Evolutionary conservation across 495 filamentous ascomycete species (phyloP).

Genomic region (Neurospora sp.): DNA sequence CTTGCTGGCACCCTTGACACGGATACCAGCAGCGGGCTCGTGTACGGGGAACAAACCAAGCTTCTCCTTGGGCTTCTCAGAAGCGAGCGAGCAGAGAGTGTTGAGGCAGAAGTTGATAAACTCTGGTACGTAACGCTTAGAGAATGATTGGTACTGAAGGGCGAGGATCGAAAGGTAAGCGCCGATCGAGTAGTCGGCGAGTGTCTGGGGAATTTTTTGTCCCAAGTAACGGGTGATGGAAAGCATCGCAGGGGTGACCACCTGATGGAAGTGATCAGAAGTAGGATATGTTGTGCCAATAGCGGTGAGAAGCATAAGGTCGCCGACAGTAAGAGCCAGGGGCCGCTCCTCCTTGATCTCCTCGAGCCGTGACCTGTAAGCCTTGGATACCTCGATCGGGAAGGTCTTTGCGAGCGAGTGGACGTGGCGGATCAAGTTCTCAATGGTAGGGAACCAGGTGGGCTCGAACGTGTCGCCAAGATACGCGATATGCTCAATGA

Average conservation of each 20-base stretch:
- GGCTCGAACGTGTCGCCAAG: conserved; percentile 40
- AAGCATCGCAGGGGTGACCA: conserved; percentile 80
- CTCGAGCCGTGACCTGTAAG: conserved; percentile 64
- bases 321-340: conserved; percentile 54
- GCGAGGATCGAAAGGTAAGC: conserved; percentile 68
- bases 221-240: conserved; percentile 74
- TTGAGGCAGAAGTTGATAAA: conserved; percentile 71
- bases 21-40: conserved; percentile 43
- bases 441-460: conserved; percentile 27
- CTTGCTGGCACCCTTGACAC: conserved; percentile 30
- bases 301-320: conserved; percentile 72
- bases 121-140: conserved; percentile 83
- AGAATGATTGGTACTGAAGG: conserved; percentile 67
- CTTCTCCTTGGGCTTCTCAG: conserved; percentile 31
- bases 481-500: conserved; percentile 71
- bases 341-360: conserved; percentile 50
- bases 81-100: conserved; percentile 59
- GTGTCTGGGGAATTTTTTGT: conserved; percentile 52
- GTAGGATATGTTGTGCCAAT: conserved; percentile 83
- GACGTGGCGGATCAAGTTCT: conserved; percentile 31
- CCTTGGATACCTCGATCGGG: conserved; percentile 61
- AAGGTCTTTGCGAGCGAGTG: conserved; percentile 73
- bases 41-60: conserved; percentile 54
- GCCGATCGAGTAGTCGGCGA: conserved; percentile 60
- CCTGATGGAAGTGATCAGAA: conserved; percentile 91